Evolutionary conservation across 2,329 filamentous ascomycete species (phyloP), one percentile per base, ranked within the genome.

Genomic region (Monilinia aucupariae): DNA sequence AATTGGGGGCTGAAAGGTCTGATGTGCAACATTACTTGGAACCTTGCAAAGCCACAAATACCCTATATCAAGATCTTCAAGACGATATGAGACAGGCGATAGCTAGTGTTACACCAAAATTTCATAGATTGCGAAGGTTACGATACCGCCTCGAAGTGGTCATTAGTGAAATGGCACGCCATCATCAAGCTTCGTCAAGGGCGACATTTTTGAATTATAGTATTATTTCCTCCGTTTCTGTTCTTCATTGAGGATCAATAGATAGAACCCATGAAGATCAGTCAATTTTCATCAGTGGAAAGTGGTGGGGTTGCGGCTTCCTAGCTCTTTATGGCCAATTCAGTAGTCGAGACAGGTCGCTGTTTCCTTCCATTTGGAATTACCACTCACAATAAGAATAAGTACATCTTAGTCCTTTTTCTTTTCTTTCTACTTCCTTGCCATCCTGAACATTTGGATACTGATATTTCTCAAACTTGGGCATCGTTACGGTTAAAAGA

Each of bases 11-110:
- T 53, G 25, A 52, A 61, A 53, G 22, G 20, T 47, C n/a, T 17
- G 59, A 61, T 48, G 32, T 61, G 59, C 50, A 61, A 55, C 50
- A 55, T 48, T 34, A 47, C 25, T 20, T 51, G 39, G 41, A 53
- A 48, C 50, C 30, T 47, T 61, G 50, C 49, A 39, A 34, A 25
- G 13, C n/a, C 55, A 34, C 34, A 7, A 37, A 25, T 34, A 49
- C 37, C 30, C 43, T 20, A 20, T n/a, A 22, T 34, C n/a, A 39
- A 49, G n/a, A 49, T 49, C 30, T 22, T 47, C 27, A 17, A 56
- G 53, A 34, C 6, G 39, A 37, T 9, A 47, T 39, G 43, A 39
- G 43, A n/a, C 30, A 27, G 17, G 43, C 3, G 17, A 49, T 59
- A 48, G 34, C 30, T 7, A 47, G 20, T 49, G 55, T 59, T 59